Conservation (phyloP, 768 basidiomycete genomes). For the Rhodosporidiobolus sp. region DNA sequence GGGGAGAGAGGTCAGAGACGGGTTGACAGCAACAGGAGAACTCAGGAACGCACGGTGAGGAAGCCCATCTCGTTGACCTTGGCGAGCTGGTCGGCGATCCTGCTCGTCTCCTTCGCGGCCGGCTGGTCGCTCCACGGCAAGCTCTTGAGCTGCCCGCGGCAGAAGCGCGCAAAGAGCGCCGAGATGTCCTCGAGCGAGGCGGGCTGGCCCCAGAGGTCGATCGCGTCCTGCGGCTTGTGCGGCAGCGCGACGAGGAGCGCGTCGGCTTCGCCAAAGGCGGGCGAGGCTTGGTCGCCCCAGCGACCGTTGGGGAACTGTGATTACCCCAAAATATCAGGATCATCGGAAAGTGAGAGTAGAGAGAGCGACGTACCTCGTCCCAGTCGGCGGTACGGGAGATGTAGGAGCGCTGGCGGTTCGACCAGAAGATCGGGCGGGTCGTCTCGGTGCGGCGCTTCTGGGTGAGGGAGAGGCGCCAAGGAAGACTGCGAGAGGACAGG, state of each 20-base stretch:
- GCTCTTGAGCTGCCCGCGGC: constrained; percentile 63
- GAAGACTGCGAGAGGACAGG: constrained; percentile 56
- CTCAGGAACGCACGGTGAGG: constrained; percentile 59
- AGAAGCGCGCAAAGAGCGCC: constrained; percentile 70
- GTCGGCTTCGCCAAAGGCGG: constrained; percentile 86
- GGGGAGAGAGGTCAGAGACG: neutral
- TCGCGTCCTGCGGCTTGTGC: constrained; percentile 53
- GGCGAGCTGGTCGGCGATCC: constrained; percentile 67
- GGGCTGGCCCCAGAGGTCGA: constrained; percentile 75
- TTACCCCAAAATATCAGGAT: neutral
- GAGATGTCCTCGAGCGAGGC: constrained; percentile 66
- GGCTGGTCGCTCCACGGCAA: constrained; percentile 86
- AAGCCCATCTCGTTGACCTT: constrained; percentile 87
- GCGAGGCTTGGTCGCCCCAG: constrained; percentile 67
- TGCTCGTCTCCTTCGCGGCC: constrained; percentile 67
- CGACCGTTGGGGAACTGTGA: constrained; percentile 94
- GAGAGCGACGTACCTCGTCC: constrained; percentile 56
- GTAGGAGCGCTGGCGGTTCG: constrained; percentile 92
- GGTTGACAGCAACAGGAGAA: no score
- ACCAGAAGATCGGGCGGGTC: constrained; percentile 98
- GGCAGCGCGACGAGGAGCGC: constrained; percentile 51
- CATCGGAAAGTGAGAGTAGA: no score
- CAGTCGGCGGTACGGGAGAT: constrained; percentile 94
- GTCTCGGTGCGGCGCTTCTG: constrained; percentile 84
- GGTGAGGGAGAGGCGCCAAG: constrained; percentile 96